Conservation (phyloP, 805 yeast genomes). For the Trichomonascus vanleenenianus region DNA sequence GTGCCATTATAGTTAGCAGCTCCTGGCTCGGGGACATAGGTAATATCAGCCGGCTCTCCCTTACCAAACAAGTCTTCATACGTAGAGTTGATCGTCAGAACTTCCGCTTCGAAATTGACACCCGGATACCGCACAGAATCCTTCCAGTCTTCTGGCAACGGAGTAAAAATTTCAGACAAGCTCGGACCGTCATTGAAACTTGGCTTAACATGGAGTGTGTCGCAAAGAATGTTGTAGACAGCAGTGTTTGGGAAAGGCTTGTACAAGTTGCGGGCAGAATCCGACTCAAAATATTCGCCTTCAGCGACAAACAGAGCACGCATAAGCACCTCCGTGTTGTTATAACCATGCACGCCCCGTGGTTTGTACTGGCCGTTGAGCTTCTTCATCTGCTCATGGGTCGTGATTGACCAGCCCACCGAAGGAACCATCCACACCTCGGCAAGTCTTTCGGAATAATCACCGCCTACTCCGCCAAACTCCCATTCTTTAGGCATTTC, state of each 20-base stretch:
- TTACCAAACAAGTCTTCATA: slow-evolving; percentile 20
- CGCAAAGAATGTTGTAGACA: slow-evolving; percentile 68
- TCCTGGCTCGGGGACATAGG: no score
- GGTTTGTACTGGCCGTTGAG: slow-evolving; percentile 47
- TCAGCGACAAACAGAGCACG: slow-evolving; percentile 69
- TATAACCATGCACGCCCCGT: slow-evolving; percentile 79
- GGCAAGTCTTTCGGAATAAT: slow-evolving; percentile 58
- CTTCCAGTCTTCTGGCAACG: slow-evolving; percentile 21
- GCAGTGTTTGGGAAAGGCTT: slow-evolving; percentile 67
- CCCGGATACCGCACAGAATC: slow-evolving; percentile 27
- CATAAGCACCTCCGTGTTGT: slow-evolving; percentile 71
- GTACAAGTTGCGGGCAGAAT: slow-evolving; percentile 27
- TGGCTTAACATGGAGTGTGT: slow-evolving; percentile 45
- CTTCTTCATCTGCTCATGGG: slow-evolving; percentile 46
- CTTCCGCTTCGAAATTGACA: slow-evolving; percentile 21
- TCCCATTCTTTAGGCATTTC: slow-evolving; percentile 47
- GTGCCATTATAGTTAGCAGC: no score
- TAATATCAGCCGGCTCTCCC: no score
- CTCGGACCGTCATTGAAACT: slow-evolving; percentile 51
- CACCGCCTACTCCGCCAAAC: slow-evolving; percentile 39
- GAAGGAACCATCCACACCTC: slow-evolving; percentile 82
- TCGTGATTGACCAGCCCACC: slow-evolving; percentile 70
- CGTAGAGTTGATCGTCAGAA: slow-evolving; percentile 24
- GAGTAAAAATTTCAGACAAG: slow-evolving; percentile 16
- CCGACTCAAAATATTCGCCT: slow-evolving; percentile 65